Evolutionary conservation across 257 asterid genomes (phyloP), one percentile per base, ranked within the genome.

Genomic region (Ilex asprella): DNA sequence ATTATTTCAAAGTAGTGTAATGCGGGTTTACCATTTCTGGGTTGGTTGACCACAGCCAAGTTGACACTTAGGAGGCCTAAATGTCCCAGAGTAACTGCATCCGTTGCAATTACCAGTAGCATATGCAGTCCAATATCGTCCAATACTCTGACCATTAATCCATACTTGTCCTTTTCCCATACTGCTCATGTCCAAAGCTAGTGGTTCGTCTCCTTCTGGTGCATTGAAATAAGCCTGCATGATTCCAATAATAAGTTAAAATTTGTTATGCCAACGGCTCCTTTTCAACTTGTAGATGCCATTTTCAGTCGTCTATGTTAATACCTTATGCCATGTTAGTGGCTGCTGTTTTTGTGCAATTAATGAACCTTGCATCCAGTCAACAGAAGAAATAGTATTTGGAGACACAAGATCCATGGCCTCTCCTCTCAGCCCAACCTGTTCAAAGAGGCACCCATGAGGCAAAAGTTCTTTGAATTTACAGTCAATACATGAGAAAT

Each of bases 121-220:
- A 58, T 55, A 67, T 5, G 86, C 83, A 12, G 96, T 81, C 95
- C 95, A 86, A 68, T 86, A 91, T 75, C 98, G 75, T 64, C 98
- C 95, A 11, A 91, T 78, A 65, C 95, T 86, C 67, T 83, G 84
- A 31, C 96, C 95, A 31, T 91, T 91, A 21, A 88, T 80, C 98
- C 98, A 91, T 7, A 91, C 69, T 73, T 88, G 90, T 62, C 98
- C 98, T 78, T 88, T 91, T 39, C 96, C 94, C 96, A 91, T 88
- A 76, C 95, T 86, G 58, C 81, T 72, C 95, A 91, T 79, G 81
- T 91, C 96, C 79, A 91, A 64, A 61, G 95, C 96, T 81, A 91
- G 79, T 6, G 96, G 95, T 66, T 91, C 96, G 27, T 84, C 84
- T 70, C 95, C 96, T 10, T 74, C 79, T 12, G 98, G 98, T 32